Evolutionary conservation across 2,329 filamentous ascomycete species (phyloP).

Genomic region (Moelleriella libera): DNA sequence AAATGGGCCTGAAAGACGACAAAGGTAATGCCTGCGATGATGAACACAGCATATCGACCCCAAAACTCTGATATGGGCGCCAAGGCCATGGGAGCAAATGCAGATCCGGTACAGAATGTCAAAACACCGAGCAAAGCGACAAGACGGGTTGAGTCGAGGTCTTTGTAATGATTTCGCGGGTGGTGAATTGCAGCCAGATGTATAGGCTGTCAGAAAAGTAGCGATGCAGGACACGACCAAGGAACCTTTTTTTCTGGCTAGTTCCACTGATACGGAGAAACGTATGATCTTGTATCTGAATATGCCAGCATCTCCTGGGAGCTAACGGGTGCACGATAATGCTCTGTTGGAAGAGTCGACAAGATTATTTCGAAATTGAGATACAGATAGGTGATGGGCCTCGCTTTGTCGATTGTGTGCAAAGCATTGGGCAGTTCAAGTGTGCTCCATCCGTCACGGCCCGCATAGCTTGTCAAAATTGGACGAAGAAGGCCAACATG

Average conservation of each 20-base stretch:
- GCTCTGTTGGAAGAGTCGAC: slow-evolving; percentile 14
- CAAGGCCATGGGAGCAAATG: slow-evolving; percentile 70
- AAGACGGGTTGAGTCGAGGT: slow-evolving; percentile 52
- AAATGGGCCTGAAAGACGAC: slow-evolving; percentile 59
- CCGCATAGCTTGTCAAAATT: no score
- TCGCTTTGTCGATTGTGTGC: slow-evolving; percentile 4
- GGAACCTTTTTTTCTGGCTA: slow-evolving; percentile 52
- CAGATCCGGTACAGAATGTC: slow-evolving; percentile 70
- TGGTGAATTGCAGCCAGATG: slow-evolving; percentile 68
- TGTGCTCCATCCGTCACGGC: no score
- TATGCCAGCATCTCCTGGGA: slow-evolving; percentile 29
- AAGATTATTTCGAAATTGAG: slow-evolving; percentile 24
- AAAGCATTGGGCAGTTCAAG: neutral
- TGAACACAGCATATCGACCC: slow-evolving; percentile 71
- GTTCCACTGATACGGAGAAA: slow-evolving; percentile 63
- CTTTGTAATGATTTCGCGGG: slow-evolving; percentile 48
- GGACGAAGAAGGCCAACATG: no score
- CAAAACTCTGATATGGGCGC: slow-evolving; percentile 84
- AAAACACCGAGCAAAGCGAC: slow-evolving; percentile 65
- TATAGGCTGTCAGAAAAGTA: slow-evolving; percentile 65
- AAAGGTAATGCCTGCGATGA: slow-evolving; percentile 58
- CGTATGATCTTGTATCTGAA: slow-evolving; percentile 53
- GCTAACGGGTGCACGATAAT: slow-evolving; percentile 3
- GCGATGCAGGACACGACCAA: slow-evolving; percentile 63
- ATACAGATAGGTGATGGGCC: slow-evolving; percentile 23